Conservation (phyloP, 805 yeast species). For the Kazachstania psychrophila region DNA sequence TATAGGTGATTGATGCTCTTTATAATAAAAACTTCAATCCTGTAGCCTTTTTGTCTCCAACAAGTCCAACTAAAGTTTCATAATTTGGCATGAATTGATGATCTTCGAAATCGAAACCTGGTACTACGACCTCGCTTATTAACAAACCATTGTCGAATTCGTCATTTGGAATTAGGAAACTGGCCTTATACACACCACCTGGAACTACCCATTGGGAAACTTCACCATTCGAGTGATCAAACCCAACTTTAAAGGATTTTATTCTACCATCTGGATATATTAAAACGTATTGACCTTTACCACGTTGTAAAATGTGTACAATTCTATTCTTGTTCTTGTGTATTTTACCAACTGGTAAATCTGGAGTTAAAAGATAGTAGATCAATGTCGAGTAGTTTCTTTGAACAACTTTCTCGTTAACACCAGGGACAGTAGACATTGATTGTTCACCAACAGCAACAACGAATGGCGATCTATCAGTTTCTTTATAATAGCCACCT, state of each 20-base stretch:
- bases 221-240: conserved; percentile 39
- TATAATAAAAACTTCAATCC: conserved; percentile 32
- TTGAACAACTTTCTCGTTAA: conserved; percentile 7
- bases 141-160: conserved; percentile 34
- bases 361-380: conserved; percentile 43
- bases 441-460: conserved; percentile 25
- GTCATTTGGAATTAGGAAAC: conserved; percentile 37
- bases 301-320: conserved; percentile 46
- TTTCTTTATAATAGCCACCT: conserved; percentile 50
- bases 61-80: conserved; percentile 27
- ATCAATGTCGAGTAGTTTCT: conserved; percentile 44
- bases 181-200: conserved; percentile 50
- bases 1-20: no score
- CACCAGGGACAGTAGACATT: conserved; percentile 18
- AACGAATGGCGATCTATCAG: conserved; percentile 41
- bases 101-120: conserved; percentile 51
- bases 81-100: conserved; percentile 36
- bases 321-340: conserved; percentile 45
- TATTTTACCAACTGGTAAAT: conserved; percentile 42
- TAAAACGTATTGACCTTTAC: conserved; percentile 47
- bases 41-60: conserved; percentile 33
- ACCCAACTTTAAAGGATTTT: conserved; percentile 45
- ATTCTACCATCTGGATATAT: conserved; percentile 43
- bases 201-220: conserved; percentile 57
- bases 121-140: conserved; percentile 52